Conservation (phyloP, 139 green algal genomes). For the Yamagishiella unicocca region DNA sequence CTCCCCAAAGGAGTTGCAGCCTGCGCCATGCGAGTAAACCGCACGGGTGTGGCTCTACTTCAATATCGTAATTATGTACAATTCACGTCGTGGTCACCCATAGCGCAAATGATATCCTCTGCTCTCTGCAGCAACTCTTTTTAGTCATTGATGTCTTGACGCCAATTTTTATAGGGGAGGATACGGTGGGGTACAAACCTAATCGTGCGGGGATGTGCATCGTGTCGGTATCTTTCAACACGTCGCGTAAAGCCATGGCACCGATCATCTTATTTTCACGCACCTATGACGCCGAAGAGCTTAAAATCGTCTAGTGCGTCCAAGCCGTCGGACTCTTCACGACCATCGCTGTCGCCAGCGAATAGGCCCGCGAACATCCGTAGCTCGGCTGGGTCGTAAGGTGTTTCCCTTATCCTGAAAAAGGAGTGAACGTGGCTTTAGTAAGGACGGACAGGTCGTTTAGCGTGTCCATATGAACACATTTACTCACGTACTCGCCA, state of each 20-base stretch:
- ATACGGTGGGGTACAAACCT: background rate
- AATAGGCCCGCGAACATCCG: background rate
- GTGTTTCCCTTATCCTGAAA: background rate
- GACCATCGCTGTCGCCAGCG: background rate
- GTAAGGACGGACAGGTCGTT: too few relatives aligned
- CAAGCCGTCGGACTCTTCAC: background rate
- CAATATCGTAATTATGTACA: too few relatives aligned
- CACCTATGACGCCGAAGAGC: conserved; percentile 13
- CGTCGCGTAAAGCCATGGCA: background rate
- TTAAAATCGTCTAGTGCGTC: background rate
- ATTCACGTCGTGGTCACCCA: too few relatives aligned
- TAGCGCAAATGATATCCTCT: background rate
- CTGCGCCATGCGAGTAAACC: too few relatives aligned
- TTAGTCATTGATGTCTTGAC: too few relatives aligned
- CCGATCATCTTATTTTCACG: background rate
- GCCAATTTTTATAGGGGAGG: too few relatives aligned
- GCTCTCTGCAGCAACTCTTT: too few relatives aligned
- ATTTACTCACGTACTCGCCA: background rate
- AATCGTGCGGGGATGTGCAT: background rate
- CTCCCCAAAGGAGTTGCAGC: conserved; percentile 48
- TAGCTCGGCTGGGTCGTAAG: background rate
- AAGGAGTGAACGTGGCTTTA: too few relatives aligned
- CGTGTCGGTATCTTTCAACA: background rate
- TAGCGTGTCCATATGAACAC: too few relatives aligned
- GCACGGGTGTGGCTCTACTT: too few relatives aligned